Percentiles rank a stretch among this genome's conserved stretches.
These are phyloP conservation scores for Fulvia fulva DNA, from an alignment of 2,329 filamentous ascomycete species.

Conservation along the genomic window DNA sequence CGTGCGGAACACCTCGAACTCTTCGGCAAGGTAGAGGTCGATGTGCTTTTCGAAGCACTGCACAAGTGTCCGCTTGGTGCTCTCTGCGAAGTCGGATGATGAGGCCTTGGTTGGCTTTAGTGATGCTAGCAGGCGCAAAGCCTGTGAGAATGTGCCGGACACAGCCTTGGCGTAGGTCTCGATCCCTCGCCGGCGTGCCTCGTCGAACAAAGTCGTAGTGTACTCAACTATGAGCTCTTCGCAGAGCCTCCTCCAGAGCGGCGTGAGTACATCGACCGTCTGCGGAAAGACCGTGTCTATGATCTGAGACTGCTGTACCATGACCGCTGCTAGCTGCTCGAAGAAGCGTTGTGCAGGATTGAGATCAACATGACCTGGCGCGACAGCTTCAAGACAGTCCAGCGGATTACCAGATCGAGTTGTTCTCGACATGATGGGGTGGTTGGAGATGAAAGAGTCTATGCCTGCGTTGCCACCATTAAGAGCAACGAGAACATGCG, in stretches of 20 bases:
- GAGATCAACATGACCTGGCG: conserved; percentile 65
- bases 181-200: conserved; percentile 71
- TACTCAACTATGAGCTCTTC: conserved; percentile 84
- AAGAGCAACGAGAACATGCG: conserved; percentile 74
- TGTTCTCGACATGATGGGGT: conserved; percentile 73
- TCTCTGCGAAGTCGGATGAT: conserved; percentile 57
- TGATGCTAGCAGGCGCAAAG: conserved; percentile 69
- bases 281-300: conserved; percentile 80
- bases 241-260: conserved; percentile 75
- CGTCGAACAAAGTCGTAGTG: conserved; percentile 78
- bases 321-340: conserved; percentile 64
- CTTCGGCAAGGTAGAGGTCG: conserved; percentile 89
- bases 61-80: conserved; percentile 63
- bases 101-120: conserved; percentile 64
- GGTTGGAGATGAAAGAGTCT: conserved; percentile 80
- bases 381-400: conserved; percentile 72
- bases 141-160: conserved; percentile 83
- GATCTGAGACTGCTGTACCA: conserved; percentile 77
- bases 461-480: conserved; percentile 76
- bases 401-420: conserved; percentile 68
- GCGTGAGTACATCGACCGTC: conserved; percentile 65
- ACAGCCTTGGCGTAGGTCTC: conserved; percentile 80
- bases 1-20: conserved; percentile 78
- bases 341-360: conserved; percentile 82
- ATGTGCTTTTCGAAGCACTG: conserved; percentile 85